Evolutionary conservation across 805 yeast genomes (phyloP).

Genomic region (Wickerhamomyces bisporus): DNA sequence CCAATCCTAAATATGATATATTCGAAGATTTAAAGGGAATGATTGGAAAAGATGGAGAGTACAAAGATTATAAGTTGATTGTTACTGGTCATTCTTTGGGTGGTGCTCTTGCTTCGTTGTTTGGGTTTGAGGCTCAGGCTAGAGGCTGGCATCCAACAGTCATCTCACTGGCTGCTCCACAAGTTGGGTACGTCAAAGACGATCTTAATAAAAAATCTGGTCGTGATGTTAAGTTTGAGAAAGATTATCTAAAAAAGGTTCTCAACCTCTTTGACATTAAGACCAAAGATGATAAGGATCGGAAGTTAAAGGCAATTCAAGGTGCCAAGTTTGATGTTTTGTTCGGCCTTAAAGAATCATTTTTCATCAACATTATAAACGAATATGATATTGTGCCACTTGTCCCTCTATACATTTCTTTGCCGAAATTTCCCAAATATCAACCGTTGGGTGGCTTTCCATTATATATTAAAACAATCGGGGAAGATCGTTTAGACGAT

Average conservation of each 20-base stretch:
- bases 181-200: slow-evolving; percentile 11
- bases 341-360: neutral
- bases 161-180: slow-evolving; percentile 57
- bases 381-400: neutral
- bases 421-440: too few relatives aligned
- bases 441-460: neutral
- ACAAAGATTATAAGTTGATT: slow-evolving; percentile 39
- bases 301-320: neutral
- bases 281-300: neutral
- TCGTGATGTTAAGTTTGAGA: neutral
- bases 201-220: neutral
- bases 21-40: slow-evolving; percentile 28
- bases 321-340: neutral
- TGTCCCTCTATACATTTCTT: neutral
- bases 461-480: neutral
- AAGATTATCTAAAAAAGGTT: neutral
- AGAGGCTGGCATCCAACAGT: slow-evolving; percentile 48
- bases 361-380: neutral
- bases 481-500: too few relatives aligned
- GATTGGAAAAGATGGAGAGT: slow-evolving; percentile 8
- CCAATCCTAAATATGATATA: neutral
- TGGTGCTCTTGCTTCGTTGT: slow-evolving; percentile 56
- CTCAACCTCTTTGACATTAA: neutral
- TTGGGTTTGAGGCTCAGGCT: slow-evolving; percentile 54
- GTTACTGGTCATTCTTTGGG: slow-evolving; percentile 49